Evolutionary conservation across 495 filamentous ascomycete species (phyloP), one percentile per base, ranked within the genome.

Genomic region (Penicillium cataractarum): DNA sequence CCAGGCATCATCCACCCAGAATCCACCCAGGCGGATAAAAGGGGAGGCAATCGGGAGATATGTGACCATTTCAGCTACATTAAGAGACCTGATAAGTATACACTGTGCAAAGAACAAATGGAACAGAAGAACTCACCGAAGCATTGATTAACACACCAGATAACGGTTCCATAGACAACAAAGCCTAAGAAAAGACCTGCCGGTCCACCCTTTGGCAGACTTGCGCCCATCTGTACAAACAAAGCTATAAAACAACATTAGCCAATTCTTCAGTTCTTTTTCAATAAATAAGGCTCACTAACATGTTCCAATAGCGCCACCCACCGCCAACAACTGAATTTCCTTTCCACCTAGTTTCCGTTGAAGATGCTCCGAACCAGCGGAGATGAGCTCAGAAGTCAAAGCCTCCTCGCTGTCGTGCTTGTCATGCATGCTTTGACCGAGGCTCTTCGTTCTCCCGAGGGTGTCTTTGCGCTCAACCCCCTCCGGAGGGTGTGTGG

Each of bases 1-100:
- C 61, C 80, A 79, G 5, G 81, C 83, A 59, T 82, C 89, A 72
- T 92, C 90, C 26, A 93, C 89, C 76, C 86, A 93, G 54, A 84
- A 81, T n/a, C 90, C 89, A n/a, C 89, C 89, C 65, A 93, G 87
- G n/a, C 89, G 87, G 68, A 93, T 89, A 68, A 93, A 93, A 2
- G 89, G 89, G 13, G 87, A 89, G 12, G 86, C 86, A 39, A 94
- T 87, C 12, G 91, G 90, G 49, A 92, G 78, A 63, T 90, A 92
- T 4, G 87, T 88, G 5, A 90, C 88, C 88, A 93, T 92, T 71
- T 93, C 91, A 4, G 88, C 87, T 83, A 87, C 12, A 29, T 5
- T 2, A 6, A 83, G 66, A 4, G 29, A 4, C 46, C 4, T 33
- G 12, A 50, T 77, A 71, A 79, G 24, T 13, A 44, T 53, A 2